These are phyloP conservation scores for Ophiocordyceps camponoti-saundersi DNA, from an alignment of 2,329 filamentous ascomycete genomes.

Conservation along the genomic window DNA sequence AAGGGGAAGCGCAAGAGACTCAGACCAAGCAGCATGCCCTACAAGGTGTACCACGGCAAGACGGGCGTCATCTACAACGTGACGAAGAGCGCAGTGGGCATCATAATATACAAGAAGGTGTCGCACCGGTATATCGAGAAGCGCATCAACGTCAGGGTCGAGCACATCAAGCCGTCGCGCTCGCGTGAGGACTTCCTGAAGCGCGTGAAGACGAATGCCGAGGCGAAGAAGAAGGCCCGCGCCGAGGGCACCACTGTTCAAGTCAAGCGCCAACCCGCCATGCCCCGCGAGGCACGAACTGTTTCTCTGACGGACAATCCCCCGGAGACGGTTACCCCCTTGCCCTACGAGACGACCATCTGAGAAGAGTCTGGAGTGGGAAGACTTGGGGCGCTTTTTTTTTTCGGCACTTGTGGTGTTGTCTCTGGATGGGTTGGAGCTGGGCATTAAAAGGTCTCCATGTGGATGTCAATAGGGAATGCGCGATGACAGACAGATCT, in stretches of 20 bases:
- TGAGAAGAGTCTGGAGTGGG: conserved; percentile 29
- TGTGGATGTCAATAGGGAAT: conserved; percentile 24
- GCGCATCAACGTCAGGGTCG: conserved; percentile 96
- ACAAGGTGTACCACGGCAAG: conserved; percentile 99
- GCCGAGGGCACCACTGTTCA: conserved; percentile 70
- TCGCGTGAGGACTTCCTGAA: conserved; percentile 93
- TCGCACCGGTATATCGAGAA: conserved; percentile 99
- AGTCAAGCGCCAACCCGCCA: conserved; percentile 77
- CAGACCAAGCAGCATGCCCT: conserved; percentile 59
- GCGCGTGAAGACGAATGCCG: conserved; percentile 92
- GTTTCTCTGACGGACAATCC: conserved; percentile 68
- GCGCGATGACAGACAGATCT: conserved; percentile 9
- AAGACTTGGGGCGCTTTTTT: conserved; percentile 16
- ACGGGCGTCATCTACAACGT: conserved; percentile 98
- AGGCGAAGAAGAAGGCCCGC: conserved; percentile 86
- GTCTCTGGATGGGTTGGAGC: conserved; percentile 25
- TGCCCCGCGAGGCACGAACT: conserved; percentile 65
- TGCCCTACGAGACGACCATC: conserved; percentile 97
- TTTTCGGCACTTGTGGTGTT: conserved; percentile 23
- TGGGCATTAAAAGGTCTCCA: conserved; percentile 25
- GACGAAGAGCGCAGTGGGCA: conserved; percentile 90
- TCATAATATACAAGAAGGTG: conserved; percentile 99
- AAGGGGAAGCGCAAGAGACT: background rate
- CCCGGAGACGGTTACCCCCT: conserved; percentile 79
- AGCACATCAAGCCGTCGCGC: conserved; percentile 90